These are phyloP conservation scores for Podospora pseudopauciseta DNA, from an alignment of 495 filamentous ascomycete genomes.

Conservation along the genomic window DNA sequence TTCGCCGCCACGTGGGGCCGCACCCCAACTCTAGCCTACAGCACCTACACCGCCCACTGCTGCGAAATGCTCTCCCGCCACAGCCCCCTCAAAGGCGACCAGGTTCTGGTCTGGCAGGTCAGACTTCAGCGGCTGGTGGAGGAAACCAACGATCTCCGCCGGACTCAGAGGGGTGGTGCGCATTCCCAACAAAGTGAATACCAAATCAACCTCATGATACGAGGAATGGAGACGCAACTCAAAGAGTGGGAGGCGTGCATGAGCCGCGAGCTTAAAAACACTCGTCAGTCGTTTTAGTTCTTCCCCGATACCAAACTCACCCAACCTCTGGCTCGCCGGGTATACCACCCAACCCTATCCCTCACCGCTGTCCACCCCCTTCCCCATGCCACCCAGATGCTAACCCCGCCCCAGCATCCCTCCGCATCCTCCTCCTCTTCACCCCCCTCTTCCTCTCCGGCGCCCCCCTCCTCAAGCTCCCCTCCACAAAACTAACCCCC, in stretches of 20 bases:
- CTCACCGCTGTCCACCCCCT: background rate
- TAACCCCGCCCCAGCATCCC: slow-evolving; percentile 13
- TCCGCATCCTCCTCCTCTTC: slow-evolving; percentile 33
- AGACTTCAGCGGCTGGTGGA: slow-evolving; percentile 39
- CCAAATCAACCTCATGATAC: slow-evolving; percentile 39
- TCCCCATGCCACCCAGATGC: background rate
- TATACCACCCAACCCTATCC: background rate
- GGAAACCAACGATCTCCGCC: slow-evolving; percentile 35
- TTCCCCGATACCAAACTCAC: background rate
- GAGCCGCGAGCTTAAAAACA: slow-evolving; percentile 23
- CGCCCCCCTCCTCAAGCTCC: slow-evolving; percentile 34
- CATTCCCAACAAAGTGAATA: slow-evolving; percentile 27
- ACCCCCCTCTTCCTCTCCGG: slow-evolving; percentile 37
- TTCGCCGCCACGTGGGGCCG: slow-evolving; percentile 34
- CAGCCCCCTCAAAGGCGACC: slow-evolving; percentile 32
- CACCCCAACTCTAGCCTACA: slow-evolving; percentile 28
- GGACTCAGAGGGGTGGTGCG: slow-evolving; percentile 16
- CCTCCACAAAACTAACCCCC: slow-evolving; percentile 10
- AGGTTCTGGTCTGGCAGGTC: slow-evolving; percentile 40
- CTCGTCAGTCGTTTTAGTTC: background rate
- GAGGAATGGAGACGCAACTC: slow-evolving; percentile 42
- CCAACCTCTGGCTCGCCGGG: no score
- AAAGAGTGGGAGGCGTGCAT: slow-evolving; percentile 39
- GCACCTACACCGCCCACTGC: slow-evolving; percentile 33
- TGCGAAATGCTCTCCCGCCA: slow-evolving; percentile 33